Conservation (phyloP, 106 monocot genomes). For the Xerophyta viscosa region DNA sequence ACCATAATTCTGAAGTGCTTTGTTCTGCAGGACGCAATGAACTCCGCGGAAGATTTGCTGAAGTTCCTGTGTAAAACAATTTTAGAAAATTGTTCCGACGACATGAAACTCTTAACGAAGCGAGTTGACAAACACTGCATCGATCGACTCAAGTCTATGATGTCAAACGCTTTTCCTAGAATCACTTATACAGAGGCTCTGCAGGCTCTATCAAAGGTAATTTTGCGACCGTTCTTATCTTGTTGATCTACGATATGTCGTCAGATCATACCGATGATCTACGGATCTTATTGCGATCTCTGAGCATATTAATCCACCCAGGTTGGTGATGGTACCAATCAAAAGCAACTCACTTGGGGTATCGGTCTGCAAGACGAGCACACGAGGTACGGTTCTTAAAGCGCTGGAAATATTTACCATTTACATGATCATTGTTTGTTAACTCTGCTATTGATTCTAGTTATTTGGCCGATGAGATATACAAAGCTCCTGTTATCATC, state of each 20-base stretch:
- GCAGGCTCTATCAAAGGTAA: slow-evolving; percentile 57
- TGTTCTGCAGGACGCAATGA: slow-evolving; percentile 64
- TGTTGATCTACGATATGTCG: not conserved
- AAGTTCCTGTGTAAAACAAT: slow-evolving; percentile 48
- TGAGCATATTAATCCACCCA: not conserved
- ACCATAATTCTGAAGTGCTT: not conserved
- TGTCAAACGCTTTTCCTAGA: slow-evolving; percentile 31
- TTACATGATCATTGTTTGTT: not conserved
- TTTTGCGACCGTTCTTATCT: no score
- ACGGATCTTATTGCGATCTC: not conserved
- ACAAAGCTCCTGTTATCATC: slow-evolving; percentile 53
- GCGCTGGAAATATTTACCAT: not conserved
- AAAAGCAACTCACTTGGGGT: slow-evolving; percentile 56
- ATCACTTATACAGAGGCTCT: slow-evolving; percentile 70
- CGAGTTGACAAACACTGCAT: slow-evolving; percentile 28
- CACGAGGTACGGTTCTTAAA: slow-evolving; percentile 35
- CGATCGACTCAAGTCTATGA: slow-evolving; percentile 30
- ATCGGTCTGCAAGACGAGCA: slow-evolving; percentile 39
- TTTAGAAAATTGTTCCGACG: slow-evolving; percentile 37
- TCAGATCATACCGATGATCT: not conserved
- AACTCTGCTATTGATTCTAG: slow-evolving; percentile 16
- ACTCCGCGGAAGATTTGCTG: slow-evolving; percentile 70
- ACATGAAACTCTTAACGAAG: slow-evolving; percentile 45
- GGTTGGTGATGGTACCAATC: slow-evolving; percentile 21
- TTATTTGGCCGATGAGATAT: slow-evolving; percentile 47